A percentile compares a stretch with the other conserved stretches of the same genome.
Evolutionary conservation across 2,329 filamentous ascomycete genomes (phyloP).

Genomic region (Plenodomus tracheiphilus): DNA sequence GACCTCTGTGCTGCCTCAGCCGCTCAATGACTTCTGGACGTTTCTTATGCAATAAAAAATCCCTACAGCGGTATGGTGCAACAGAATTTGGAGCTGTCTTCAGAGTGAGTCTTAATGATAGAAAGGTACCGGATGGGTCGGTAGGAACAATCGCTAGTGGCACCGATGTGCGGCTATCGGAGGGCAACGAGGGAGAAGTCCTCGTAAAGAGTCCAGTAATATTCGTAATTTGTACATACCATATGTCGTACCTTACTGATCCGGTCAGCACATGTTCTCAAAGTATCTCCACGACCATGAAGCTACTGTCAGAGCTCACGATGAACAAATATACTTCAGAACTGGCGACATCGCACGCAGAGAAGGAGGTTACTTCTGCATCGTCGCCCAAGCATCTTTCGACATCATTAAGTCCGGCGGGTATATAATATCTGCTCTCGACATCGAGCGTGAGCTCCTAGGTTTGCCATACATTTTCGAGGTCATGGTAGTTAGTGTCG

Average conservation of each 20-base stretch:
- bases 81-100: slow-evolving; percentile 51
- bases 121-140: slow-evolving; percentile 31
- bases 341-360: slow-evolving; percentile 50
- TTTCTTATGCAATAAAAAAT: slow-evolving; percentile 49
- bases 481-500: slow-evolving; percentile 58
- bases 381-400: slow-evolving; percentile 56
- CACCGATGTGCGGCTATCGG: slow-evolving; percentile 47
- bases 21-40: slow-evolving; percentile 57
- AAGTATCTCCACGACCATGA: slow-evolving; percentile 48
- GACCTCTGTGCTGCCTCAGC: slow-evolving; percentile 54
- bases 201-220: slow-evolving; percentile 43
- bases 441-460: slow-evolving; percentile 59
- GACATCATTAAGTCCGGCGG: slow-evolving; percentile 61
- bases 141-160: slow-evolving; percentile 45
- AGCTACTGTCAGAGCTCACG: slow-evolving; percentile 52
- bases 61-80: slow-evolving; percentile 49
- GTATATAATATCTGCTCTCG: slow-evolving; percentile 59
- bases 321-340: slow-evolving; percentile 54
- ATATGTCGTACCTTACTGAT: slow-evolving; percentile 1
- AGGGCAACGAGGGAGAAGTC: slow-evolving; percentile 55
- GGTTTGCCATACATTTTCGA: slow-evolving; percentile 54
- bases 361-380: slow-evolving; percentile 54
- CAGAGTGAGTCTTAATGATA: slow-evolving; percentile 44
- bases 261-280: slow-evolving; percentile 44
- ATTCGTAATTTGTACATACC: background rate